Percentiles rank a stretch among this genome's conserved stretches.
Conservation (phyloP, 2,329 filamentous ascomycete species). For the Colletotrichum endophyticum region DNA sequence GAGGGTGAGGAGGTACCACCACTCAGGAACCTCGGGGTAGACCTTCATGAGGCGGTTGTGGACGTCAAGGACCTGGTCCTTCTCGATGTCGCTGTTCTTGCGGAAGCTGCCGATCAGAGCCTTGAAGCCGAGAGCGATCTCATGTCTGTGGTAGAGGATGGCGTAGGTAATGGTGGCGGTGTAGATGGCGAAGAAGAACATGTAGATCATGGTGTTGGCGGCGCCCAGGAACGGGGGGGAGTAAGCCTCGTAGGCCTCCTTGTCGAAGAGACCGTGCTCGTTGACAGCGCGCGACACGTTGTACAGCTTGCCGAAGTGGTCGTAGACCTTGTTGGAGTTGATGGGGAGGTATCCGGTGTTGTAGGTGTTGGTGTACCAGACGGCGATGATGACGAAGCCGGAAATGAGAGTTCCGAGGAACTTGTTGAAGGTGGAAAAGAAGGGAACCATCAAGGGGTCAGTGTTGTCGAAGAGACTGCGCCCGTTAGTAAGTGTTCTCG, state of each 20-base stretch:
- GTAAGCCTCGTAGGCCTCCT: conserved; percentile 51
- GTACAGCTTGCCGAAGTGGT: conserved; percentile 53
- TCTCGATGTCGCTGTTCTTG: conserved; percentile 40
- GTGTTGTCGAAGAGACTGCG: conserved; percentile 24
- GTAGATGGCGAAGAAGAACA: conserved; percentile 61
- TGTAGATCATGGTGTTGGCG: conserved; percentile 55
- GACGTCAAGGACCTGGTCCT: conserved; percentile 43
- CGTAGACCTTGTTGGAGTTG: conserved; percentile 56
- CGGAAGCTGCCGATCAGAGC: conserved; percentile 50
- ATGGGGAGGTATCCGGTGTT: conserved; percentile 60
- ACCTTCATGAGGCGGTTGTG: conserved; percentile 52
- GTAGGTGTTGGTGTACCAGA: conserved; percentile 66
- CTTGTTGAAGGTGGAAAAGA: conserved; percentile 67
- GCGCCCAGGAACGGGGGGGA: conserved; percentile 57
- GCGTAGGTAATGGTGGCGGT: conserved; percentile 56
- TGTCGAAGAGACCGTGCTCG: conserved; percentile 48
- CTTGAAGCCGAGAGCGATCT: conserved; percentile 54
- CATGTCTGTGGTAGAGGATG: conserved; percentile 55
- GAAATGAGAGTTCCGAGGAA: conserved; percentile 61
- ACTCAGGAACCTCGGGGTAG: conserved; percentile 56
- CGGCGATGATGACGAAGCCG: conserved; percentile 56
- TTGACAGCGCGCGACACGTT: conserved; percentile 49
- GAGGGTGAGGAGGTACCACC: conserved; percentile 56
- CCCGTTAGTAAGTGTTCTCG: background rate
- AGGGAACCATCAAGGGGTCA: conserved; percentile 52